Evolutionary conservation across 2,329 filamentous ascomycete genomes (phyloP), one percentile per base, ranked within the genome.

Genomic region (Paecilomyces variotii): DNA sequence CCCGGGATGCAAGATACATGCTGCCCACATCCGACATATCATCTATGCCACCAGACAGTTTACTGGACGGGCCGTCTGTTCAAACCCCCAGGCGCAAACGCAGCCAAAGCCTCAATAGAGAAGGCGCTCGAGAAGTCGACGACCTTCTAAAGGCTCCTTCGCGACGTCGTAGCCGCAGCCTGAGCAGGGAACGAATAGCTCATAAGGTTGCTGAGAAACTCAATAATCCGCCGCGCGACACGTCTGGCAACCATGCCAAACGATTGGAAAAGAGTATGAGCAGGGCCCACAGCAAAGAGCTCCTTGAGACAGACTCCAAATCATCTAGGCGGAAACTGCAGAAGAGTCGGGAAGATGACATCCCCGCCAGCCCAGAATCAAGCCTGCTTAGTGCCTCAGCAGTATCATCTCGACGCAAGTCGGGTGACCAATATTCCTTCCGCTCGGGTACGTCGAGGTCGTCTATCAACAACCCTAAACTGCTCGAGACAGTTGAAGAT

Each of bases 401-500:
- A 63, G 69, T 83, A 57, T 79, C 77, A 59, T 72, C 77, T 10
- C 83, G 82, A 64, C 79, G 80, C 35, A 79, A 78, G 61, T 84
- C 82, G 49, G 79, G 77, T 14, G 82, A 85, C 65, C 76, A 80
- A 57, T 80, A 82, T 61, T 88, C 86, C 7, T 82, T 83, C 63
- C 79, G 79, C 39, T 86, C 84, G 30, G 81, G 81, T 35, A 45
- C 39, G 34, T 84, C 82, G 19, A 82, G 82, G 60, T 90, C 90
- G 2, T 93, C 90, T 0, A 90, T 95, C 71, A 96, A 95, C 75
- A 96, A 97, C 68, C 92, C 92, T 0, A 94, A 91, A 70, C 78
- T 97, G 1, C 82, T 97, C 1, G 90, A 94, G 68, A 94, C 91
- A 0, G 92, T 97, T 2, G 92, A 97, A 75, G 91, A 96, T 75